Percentiles rank a stretch among this genome's conserved stretches.
These are phyloP conservation scores for Chalciporus chontae DNA, from an alignment of 768 basidiomycete species.

Conservation along the genomic window DNA sequence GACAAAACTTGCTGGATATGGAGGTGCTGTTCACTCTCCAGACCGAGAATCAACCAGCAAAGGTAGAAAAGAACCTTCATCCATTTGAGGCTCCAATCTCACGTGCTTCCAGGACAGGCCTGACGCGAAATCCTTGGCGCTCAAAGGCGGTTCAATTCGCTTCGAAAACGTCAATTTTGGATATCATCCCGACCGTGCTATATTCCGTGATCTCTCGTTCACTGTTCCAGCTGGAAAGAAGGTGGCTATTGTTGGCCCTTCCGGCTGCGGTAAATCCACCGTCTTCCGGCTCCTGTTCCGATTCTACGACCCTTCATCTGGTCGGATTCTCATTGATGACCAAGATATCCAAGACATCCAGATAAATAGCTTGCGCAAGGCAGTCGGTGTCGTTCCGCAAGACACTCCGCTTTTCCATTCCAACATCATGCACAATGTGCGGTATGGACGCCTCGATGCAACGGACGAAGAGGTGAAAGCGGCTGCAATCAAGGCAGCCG, in stretches of 20 bases:
- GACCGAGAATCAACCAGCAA: constrained; percentile 69
- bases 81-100: neutral
- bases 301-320: constrained; percentile 84
- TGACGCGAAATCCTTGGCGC: constrained; percentile 59
- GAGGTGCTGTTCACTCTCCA: constrained; percentile 90
- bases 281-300: constrained; percentile 91
- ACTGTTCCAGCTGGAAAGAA: constrained; percentile 95
- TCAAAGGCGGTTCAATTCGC: constrained; percentile 82
- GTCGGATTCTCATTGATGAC: constrained; percentile 82
- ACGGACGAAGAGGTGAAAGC: constrained; percentile 85
- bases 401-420: constrained; percentile 98
- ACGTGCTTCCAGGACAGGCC: constrained; percentile 56
- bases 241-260: constrained; percentile 94
- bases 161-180: constrained; percentile 92
- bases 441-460: constrained; percentile 87
- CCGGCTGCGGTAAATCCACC: constrained; percentile 96
- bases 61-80: constrained; percentile 35
- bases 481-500: constrained; percentile 83
- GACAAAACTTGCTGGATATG: constrained; percentile 97
- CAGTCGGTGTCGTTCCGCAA: constrained; percentile 94
- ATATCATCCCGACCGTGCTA: constrained; percentile 89
- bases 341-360: constrained; percentile 79
- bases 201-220: constrained; percentile 86
- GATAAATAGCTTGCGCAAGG: constrained; percentile 64
- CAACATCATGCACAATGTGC: constrained; percentile 91